These are phyloP conservation scores for Venturia effusa DNA, from an alignment of 2,329 filamentous ascomycete species.

Conservation along the genomic window DNA sequence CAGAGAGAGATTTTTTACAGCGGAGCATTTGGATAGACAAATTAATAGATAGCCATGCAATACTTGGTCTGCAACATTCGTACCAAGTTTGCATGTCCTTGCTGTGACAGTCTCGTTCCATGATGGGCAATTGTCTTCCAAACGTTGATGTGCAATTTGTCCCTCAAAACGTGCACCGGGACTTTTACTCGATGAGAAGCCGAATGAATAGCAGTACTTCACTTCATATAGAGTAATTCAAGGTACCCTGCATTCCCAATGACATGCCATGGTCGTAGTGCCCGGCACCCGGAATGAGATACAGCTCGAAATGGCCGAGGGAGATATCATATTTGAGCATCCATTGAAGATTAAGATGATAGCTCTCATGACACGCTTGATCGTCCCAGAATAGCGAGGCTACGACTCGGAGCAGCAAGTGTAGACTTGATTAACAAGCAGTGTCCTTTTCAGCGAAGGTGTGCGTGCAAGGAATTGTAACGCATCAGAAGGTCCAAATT, in stretches of 20 bases:
- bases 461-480: background rate
- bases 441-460: background rate
- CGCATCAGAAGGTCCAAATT: background rate
- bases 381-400: background rate
- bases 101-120: background rate
- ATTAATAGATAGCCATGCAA: background rate
- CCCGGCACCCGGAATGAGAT: background rate
- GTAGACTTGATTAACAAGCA: background rate
- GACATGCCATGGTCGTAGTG: background rate
- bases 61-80: background rate
- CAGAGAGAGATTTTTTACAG: too few relatives aligned
- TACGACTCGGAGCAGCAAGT: background rate
- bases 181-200: background rate
- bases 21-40: too few relatives aligned
- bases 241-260: background rate
- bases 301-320: background rate
- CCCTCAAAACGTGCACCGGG: background rate
- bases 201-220: background rate
- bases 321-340: background rate
- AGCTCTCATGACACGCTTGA: background rate
- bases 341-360: background rate
- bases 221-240: background rate
- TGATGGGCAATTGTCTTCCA: background rate
- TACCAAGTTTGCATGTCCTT: too few relatives aligned
- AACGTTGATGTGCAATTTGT: background rate